Evolutionary conservation across 495 filamentous ascomycete species (phyloP).

Genomic region (Trichoderma asperelloides): DNA sequence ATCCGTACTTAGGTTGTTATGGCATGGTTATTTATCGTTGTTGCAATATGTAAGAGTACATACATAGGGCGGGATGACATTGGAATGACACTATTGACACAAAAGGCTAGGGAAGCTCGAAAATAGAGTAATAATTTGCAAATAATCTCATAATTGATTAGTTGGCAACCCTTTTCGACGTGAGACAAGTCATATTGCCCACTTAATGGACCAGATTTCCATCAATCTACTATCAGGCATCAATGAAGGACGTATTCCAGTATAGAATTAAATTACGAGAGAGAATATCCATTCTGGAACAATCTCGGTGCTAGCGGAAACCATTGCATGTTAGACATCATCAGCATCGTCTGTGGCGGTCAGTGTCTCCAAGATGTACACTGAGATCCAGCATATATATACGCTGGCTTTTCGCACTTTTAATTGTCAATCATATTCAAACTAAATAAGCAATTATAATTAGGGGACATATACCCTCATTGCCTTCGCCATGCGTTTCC

Average conservation of each 20-base stretch:
- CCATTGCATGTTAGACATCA: background rate
- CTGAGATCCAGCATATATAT: background rate
- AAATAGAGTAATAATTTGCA: background rate
- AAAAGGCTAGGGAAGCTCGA: background rate
- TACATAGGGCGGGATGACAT: background rate
- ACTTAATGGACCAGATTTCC: background rate
- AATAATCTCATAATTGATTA: background rate
- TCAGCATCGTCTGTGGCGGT: background rate
- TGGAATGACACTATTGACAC: background rate
- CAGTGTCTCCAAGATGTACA: background rate
- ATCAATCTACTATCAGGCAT: background rate
- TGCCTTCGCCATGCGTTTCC: background rate
- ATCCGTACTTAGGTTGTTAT: background rate
- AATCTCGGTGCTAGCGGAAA: background rate
- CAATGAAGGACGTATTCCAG: background rate
- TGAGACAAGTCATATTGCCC: background rate
- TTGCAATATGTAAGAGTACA: background rate
- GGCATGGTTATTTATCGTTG: background rate
- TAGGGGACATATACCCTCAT: background rate
- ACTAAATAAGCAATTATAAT: background rate
- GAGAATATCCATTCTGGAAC: background rate
- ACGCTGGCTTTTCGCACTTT: background rate
- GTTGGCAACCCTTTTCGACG: background rate
- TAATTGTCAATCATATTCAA: background rate
- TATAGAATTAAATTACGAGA: too few relatives aligned